Percentiles rank a stretch among this genome's conserved stretches.
Conservation (phyloP, 2,329 filamentous ascomycete genomes). For the Aspergillus sp. region DNA sequence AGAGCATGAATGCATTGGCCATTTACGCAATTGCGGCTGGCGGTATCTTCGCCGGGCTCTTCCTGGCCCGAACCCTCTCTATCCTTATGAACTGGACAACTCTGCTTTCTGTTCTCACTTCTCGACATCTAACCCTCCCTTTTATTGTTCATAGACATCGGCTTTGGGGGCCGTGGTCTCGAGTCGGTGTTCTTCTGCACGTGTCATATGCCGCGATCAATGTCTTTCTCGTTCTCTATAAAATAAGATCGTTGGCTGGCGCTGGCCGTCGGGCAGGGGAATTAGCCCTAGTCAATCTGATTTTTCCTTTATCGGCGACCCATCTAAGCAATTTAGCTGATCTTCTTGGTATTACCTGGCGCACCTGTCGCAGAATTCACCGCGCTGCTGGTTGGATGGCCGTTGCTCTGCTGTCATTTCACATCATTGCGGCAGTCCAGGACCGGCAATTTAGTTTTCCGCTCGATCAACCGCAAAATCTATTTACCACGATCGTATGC, state of each 20-base stretch:
- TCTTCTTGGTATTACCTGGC: slow-evolving; percentile 20
- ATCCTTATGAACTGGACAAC: slow-evolving; percentile 11
- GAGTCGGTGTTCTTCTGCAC: slow-evolving; percentile 18
- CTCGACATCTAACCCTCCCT: slow-evolving; percentile 20
- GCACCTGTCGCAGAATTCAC: slow-evolving; percentile 21
- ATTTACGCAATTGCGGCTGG: slow-evolving; percentile 23
- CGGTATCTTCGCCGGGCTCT: slow-evolving; percentile 19
- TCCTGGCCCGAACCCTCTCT: slow-evolving; percentile 12
- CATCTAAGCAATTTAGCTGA: slow-evolving; percentile 24
- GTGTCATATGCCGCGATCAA: slow-evolving; percentile 20
- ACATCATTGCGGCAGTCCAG: not conserved
- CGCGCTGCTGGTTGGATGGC: slow-evolving; percentile 25
- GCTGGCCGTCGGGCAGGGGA: slow-evolving; percentile 20
- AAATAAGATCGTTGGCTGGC: slow-evolving; percentile 10
- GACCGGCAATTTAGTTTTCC: not conserved
- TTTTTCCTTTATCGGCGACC: slow-evolving; percentile 20
- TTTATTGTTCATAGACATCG: slow-evolving; percentile 22
- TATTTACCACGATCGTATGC: not conserved
- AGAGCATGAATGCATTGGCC: slow-evolving; percentile 2
- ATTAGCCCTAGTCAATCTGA: slow-evolving; percentile 26
- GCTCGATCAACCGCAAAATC: not conserved
- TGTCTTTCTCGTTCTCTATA: slow-evolving; percentile 22
- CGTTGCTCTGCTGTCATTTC: slow-evolving; percentile 18
- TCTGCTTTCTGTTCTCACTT: slow-evolving; percentile 15
- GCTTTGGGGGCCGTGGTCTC: slow-evolving; percentile 21